Base-by-base conservation (phyloP, 2,329 filamentous ascomycete species). In the Fusarium phyllophilum region DNA sequence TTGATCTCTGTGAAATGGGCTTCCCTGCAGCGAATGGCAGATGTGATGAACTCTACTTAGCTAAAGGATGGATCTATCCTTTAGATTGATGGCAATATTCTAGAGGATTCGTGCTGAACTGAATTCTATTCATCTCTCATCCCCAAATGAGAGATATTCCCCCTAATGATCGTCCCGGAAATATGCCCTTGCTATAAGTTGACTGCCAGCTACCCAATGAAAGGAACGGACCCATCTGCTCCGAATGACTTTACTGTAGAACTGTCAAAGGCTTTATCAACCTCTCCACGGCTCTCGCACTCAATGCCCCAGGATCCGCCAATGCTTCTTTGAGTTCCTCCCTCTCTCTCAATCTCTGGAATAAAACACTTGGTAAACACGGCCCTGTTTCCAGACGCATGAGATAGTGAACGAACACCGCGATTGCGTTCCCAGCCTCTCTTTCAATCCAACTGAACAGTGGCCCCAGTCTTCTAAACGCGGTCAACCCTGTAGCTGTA, bases 211-310 rank as follows among this genome's bases (percentile, higher is more conserved):
- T 20, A 18, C 15, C 17, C 17, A 5, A 13, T 20, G 8, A 2
- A 11, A 45, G 11, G 17, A 11, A 26, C 11, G 12, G 4, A 4
- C 7, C 2, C 11, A 18, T 8, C 3, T 14, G 0, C 24, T 26
- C 4, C 11, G 2, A 20, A 1, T 7, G 17, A 29, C 18, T 26
- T 46, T 46, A 14, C 12, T 29, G 24, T 1, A 46, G 12, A 29
- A 46, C 24, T 20, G 12, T 4, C 24, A 29, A 22, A 22, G 24
- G 12, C 18, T 46, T 13, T 29, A 20, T 45, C 8, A 45, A 8
- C 5, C 44, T 18, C 10, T 45, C 24, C 18, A 20, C 24, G 6
- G 8, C 13, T 15, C 44, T 46, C 5, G 12, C 6, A 46, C 12
- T 29, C 13, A 22, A 29, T 5, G 5, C 24, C 12, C 44, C 18